These are phyloP conservation scores for Tanacetum coccineum DNA, from an alignment of 129 eudicot genomes.

Conservation along the genomic window DNA sequence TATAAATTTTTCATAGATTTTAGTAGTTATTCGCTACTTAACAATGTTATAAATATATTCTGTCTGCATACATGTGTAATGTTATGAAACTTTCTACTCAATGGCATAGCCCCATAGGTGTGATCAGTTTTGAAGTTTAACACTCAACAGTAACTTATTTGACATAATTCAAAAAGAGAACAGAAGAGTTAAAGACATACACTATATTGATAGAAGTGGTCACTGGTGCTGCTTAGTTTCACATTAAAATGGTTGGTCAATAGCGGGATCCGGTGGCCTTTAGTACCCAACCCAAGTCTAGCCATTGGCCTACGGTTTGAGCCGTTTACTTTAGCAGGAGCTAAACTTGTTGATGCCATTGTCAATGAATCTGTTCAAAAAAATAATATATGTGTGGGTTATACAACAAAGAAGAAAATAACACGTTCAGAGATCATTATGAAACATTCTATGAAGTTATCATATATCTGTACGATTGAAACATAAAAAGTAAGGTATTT, in stretches of 20 bases:
- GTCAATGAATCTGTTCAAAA: too few species aligned
- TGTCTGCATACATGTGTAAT: neutral
- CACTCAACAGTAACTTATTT: neutral
- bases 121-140: neutral
- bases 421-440: too few species aligned
- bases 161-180: neutral
- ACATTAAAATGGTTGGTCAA: conserved; percentile 60
- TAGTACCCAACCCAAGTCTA: too few species aligned
- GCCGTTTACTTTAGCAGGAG: conserved; percentile 19
- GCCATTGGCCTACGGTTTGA: conserved; percentile 31
- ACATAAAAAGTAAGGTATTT: too few species aligned
- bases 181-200: conserved; percentile 27
- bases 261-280: too few species aligned
- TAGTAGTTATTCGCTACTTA: neutral
- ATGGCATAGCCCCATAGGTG: neutral
- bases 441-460: too few species aligned
- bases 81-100: neutral
- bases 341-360: conserved; percentile 25
- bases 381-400: too few species aligned
- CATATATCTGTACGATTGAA: too few species aligned
- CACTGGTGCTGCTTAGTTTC: conserved; percentile 30
- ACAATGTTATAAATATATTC: neutral
- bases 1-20: too few species aligned
- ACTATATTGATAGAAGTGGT: conserved; percentile 52
- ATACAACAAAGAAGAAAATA: neutral